phyloP scores from a whole-genome alignment of 192 early-diverging fungal genomes.

The Entomortierella parvispora region DNA sequence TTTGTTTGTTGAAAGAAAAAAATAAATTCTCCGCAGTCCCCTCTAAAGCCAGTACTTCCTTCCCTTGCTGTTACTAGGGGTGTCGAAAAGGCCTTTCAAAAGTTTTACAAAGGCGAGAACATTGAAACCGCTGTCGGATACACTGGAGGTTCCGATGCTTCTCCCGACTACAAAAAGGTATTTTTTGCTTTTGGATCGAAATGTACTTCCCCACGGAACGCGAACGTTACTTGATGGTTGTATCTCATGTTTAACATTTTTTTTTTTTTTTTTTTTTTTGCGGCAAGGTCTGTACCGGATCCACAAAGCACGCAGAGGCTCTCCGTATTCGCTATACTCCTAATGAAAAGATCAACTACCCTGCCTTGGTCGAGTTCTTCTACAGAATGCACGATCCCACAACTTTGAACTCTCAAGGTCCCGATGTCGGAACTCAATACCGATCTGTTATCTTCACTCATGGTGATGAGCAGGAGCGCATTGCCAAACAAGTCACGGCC shows the following conservation, averaged over 20 bases:
- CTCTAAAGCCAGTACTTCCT: too few species aligned
- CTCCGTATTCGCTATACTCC: slow-evolving; percentile 83
- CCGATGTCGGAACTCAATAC: slow-evolving; percentile 88
- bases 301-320: slow-evolving; percentile 86
- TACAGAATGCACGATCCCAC: slow-evolving; percentile 91
- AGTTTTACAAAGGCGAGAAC: slow-evolving; percentile 51
- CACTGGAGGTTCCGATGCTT: slow-evolving; percentile 44
- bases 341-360: slow-evolving; percentile 71
- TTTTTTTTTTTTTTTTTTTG: background rate
- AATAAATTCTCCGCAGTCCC: too few species aligned
- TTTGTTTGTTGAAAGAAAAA: too few species aligned
- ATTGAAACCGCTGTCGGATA: slow-evolving; percentile 56
- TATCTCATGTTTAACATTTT: background rate
- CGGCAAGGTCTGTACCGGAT: slow-evolving; percentile 72
- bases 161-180: slow-evolving; percentile 52
- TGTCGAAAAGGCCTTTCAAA: slow-evolving; percentile 56
- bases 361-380: slow-evolving; percentile 82
- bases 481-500: slow-evolving; percentile 79
- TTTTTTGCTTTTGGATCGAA: slow-evolving; percentile 14
- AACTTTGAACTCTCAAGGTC: slow-evolving; percentile 85
- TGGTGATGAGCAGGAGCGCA: slow-evolving; percentile 72
- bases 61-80: slow-evolving; percentile 39
- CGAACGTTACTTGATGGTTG: too few species aligned
- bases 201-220: background rate
- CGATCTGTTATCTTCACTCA: slow-evolving; percentile 90